A percentile compares a stretch with the other conserved stretches of the same genome.
Evolutionary conservation across 306 rosid species (phyloP).

Genomic region (Mucuna pruriens): DNA sequence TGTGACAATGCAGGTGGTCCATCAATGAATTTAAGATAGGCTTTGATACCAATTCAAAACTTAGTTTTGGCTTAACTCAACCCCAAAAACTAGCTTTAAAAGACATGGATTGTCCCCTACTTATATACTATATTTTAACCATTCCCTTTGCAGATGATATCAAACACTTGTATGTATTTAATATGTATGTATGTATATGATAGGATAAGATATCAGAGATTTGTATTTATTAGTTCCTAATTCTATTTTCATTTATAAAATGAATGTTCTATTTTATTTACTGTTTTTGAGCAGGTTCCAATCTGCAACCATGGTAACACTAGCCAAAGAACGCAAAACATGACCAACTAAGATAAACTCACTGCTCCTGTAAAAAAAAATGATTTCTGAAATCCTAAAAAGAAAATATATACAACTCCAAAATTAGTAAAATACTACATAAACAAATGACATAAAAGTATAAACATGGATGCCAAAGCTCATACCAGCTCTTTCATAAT

Average conservation of each 20-base stretch:
- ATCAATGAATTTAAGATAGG: no score
- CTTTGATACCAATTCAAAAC: no score
- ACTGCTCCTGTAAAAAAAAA: background rate
- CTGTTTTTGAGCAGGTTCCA: background rate
- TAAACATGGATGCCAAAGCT: background rate
- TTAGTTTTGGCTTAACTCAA: no score
- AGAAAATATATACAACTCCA: background rate
- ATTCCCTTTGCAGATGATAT: no score
- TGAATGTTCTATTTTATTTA: background rate
- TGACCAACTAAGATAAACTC: background rate
- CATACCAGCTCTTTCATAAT: conserved; percentile 73
- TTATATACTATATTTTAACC: no score
- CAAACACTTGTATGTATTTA: background rate
- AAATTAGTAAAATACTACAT: background rate
- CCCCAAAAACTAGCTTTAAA: no score
- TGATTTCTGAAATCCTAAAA: background rate
- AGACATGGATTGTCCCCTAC: no score
- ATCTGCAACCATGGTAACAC: background rate
- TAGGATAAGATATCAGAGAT: background rate
- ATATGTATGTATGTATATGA: background rate
- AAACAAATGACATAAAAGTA: background rate
- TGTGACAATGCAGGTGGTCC: no score
- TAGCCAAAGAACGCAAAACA: background rate
- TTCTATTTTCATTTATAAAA: background rate
- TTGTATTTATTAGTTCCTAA: background rate